Evolutionary conservation across 768 basidiomycete species (phyloP).

Genomic region (Lentinula lateritia): DNA sequence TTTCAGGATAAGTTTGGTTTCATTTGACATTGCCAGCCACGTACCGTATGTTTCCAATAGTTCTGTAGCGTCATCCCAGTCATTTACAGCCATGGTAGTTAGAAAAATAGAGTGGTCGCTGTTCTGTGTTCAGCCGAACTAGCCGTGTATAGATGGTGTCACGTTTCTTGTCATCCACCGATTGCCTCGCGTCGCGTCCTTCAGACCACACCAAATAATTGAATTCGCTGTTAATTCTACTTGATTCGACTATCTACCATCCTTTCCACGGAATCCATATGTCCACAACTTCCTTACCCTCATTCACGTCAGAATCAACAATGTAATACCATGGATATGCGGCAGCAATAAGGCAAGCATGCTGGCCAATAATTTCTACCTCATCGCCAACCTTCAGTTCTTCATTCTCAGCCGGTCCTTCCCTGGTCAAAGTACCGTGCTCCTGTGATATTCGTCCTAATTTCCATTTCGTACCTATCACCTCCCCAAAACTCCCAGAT

Average conservation of each 20-base stretch:
- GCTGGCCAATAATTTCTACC: constrained; percentile 76
- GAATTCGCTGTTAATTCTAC: background rate
- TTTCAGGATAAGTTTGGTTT: constrained; percentile 11
- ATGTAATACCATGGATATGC: constrained; percentile 82
- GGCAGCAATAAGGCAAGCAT: constrained; percentile 80
- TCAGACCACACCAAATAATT: no score
- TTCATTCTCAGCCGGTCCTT: constrained; percentile 17
- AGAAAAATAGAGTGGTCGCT: background rate
- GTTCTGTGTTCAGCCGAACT: background rate
- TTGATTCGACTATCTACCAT: constrained; percentile 69
- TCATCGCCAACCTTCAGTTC: constrained; percentile 51
- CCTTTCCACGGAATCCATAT: constrained; percentile 92
- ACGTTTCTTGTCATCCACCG: constrained; percentile 4
- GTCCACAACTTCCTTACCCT: constrained; percentile 57
- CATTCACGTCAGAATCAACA: constrained; percentile 56
- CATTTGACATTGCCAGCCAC: constrained; percentile 12
- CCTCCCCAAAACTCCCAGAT: constrained; percentile 64
- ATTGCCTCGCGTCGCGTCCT: background rate
- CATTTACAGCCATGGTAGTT: constrained; percentile 47
- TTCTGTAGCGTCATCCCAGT: constrained; percentile 86
- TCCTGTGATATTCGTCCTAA: constrained; percentile 71
- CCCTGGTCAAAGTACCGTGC: constrained; percentile 63
- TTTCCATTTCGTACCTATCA: constrained; percentile 60
- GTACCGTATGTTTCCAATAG: constrained; percentile 91
- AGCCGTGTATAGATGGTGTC: background rate